Evolutionary conservation across 306 rosid species (phyloP).

Genomic region (Sechiopsis laciniata): DNA sequence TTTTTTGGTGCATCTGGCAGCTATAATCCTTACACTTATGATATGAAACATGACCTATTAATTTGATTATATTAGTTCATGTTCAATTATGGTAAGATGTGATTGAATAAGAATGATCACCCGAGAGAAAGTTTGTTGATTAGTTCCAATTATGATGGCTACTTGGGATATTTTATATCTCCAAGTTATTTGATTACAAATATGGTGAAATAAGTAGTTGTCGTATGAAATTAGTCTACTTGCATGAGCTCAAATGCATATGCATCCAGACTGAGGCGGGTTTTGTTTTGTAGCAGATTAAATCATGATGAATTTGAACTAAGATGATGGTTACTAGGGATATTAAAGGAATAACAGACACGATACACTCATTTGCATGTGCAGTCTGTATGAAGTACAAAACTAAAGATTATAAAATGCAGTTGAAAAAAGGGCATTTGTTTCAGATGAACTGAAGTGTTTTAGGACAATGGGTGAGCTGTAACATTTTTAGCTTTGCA

Average conservation of each 20-base stretch:
- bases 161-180: background rate
- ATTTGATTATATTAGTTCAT: background rate
- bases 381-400: background rate
- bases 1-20: background rate
- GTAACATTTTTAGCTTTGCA: slow-evolving; percentile 1
- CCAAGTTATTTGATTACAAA: background rate
- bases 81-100: background rate
- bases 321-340: background rate
- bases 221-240: background rate
- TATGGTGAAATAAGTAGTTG: background rate
- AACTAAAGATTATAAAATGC: background rate
- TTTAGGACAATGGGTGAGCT: slow-evolving; percentile 7
- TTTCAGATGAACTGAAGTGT: background rate
- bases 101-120: background rate
- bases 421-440: background rate
- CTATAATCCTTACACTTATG: background rate
- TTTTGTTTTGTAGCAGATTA: background rate
- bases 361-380: background rate
- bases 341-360: background rate
- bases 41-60: background rate
- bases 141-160: background rate
- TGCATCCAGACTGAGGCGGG: too few relatives aligned
- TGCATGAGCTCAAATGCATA: background rate
- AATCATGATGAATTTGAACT: background rate
- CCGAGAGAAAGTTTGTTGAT: background rate